Conservation (phyloP, 23 red algal genomes). For the Gracilariopsis chorda region DNA sequence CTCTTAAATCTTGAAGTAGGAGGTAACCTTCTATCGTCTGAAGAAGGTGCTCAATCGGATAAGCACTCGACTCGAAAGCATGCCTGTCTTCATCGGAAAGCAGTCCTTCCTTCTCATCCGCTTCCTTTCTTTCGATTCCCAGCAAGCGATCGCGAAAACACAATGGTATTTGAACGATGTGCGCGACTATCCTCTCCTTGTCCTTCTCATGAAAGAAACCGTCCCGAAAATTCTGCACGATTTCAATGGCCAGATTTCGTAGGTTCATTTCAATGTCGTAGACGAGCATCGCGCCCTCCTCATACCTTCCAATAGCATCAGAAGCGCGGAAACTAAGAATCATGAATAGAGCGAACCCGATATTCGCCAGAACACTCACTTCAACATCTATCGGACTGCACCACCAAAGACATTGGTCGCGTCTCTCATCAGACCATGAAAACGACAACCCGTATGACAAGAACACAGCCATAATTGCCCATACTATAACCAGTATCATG, state of each 20-base stretch:
- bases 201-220: conserved; percentile 5
- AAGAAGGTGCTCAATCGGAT: background rate
- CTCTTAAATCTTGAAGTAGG: background rate
- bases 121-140: background rate
- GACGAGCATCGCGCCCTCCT: conserved; percentile 32
- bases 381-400: conserved; percentile 46
- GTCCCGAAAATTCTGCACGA: background rate
- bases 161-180: conserved; percentile 4
- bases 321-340: conserved; percentile 46
- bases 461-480: conserved; percentile 7
- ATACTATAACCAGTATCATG: background rate
- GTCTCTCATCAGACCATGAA: background rate
- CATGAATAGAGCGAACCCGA: conserved; percentile 49
- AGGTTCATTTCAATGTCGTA: conserved; percentile 30
- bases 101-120: background rate
- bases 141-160: conserved; percentile 14
- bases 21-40: conserved; percentile 18
- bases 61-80: background rate
- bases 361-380: conserved; percentile 6
- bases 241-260: conserved; percentile 12
- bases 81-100: conserved; percentile 22
- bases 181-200: conserved; percentile 40
- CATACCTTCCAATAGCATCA: conserved; percentile 28
- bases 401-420: background rate
- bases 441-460: background rate